Evolutionary conservation across 23 red algal genomes (phyloP), one percentile per base, ranked within the genome.

Genomic region (Chondrus crispus): DNA sequence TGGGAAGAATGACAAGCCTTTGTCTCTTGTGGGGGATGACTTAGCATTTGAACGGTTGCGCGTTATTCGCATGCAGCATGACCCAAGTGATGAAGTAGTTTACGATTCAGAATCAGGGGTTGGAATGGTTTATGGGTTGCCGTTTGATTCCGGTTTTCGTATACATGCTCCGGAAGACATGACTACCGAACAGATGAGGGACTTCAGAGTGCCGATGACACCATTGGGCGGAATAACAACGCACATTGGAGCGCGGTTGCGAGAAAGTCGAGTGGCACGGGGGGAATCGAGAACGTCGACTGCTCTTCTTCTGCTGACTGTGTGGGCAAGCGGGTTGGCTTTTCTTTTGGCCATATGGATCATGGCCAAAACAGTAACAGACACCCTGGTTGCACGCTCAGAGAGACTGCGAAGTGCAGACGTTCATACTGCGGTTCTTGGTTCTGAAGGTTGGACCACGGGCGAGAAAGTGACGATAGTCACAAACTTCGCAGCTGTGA

Each of bases 131-230:
- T 44, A 68, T 40, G 82, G 82, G 6, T 14, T 86, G 13, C 60
- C 82, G 5, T 86, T 86, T 66, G 82, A 68, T 44, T 68, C 52
- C 20, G 82, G 82, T 26, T 70, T 86, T 47, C 82, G 82, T 30
- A 20, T 86, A 30, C 51, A 48, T 18, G 62, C 53, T 13, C 62
- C 57, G 13, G 62, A 86, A 2, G 24, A 63, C 11, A 45, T 70
- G 29, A 63, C 62, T 11, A 55, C 74, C 28, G 74, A 80, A 14
- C 51, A 80, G 19, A 80, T 50, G 2, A 38, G 36, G 74, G 62
- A 71, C 4, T 50, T 68, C 28, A 55, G 82, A 41, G 80, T 84
- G 6, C 84, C 84, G 12, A 70, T 87, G 66, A 87, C 84, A 20
- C 84, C 84, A 20, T 30, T 87, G 63, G 84, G 42, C 7, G 84